These are phyloP conservation scores for Candida xiaguanensis DNA, from an alignment of 805 yeast species.

Conservation along the genomic window DNA sequence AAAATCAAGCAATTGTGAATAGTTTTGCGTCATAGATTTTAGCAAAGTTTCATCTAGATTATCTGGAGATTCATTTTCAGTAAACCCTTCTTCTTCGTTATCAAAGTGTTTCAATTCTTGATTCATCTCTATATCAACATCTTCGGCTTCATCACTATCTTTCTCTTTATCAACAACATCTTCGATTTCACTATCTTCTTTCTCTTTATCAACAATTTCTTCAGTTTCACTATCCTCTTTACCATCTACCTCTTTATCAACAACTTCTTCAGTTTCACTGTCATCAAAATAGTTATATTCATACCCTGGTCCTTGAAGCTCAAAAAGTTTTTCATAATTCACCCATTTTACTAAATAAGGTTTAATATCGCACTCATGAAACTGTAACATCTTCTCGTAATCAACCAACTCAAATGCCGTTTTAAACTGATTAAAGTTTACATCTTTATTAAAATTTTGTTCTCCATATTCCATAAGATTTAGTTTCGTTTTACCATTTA, in stretches of 20 bases:
- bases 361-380: slow-evolving; percentile 14
- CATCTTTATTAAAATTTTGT: slow-evolving; percentile 2
- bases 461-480: slow-evolving; percentile 7
- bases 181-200: not conserved
- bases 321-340: slow-evolving; percentile 16
- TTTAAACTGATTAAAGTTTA: slow-evolving; percentile 15
- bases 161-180: not conserved
- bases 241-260: slow-evolving; percentile 7
- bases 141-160: not conserved
- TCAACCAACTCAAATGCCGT: slow-evolving; percentile 28
- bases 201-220: not conserved
- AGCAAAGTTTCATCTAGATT: slow-evolving; percentile 17
- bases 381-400: slow-evolving; percentile 15
- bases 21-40: slow-evolving; percentile 17
- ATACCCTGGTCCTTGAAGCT: slow-evolving; percentile 11
- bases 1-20: slow-evolving; percentile 1
- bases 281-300: not conserved
- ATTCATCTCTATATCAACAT: not conserved
- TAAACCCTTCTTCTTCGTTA: no score
- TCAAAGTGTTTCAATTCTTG: not conserved
- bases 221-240: not conserved
- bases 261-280: slow-evolving; percentile 10
- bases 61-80: not conserved
- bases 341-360: slow-evolving; percentile 21
- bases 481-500: slow-evolving; percentile 14